Conservation (phyloP, 208 protist genomes). For the Trypanosoma congolense region DNA sequence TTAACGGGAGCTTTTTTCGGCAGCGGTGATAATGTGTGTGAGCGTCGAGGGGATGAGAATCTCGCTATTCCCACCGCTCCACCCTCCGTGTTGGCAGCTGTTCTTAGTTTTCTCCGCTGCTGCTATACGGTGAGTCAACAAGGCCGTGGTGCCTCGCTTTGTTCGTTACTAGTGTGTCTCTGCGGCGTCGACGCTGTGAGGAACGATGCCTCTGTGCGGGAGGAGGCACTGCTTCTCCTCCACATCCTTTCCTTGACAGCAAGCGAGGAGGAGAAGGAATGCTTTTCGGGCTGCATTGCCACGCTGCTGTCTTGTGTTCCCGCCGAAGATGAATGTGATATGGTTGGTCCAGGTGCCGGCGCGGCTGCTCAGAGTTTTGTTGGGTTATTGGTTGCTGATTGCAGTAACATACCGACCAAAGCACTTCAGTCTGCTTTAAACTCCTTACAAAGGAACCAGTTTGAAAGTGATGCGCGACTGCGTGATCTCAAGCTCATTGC, state of each 20-base stretch:
- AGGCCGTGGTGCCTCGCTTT: neutral
- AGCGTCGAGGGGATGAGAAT: neutral
- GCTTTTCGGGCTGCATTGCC: slow-evolving; percentile 2
- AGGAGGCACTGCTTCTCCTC: slow-evolving; percentile 11
- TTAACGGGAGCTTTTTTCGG: slow-evolving; percentile 7
- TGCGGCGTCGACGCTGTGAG: neutral
- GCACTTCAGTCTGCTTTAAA: slow-evolving; percentile 6
- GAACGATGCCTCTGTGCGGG: neutral
- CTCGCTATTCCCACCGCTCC: neutral
- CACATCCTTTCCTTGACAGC: slow-evolving; percentile 3
- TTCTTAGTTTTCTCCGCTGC: slow-evolving; percentile 6
- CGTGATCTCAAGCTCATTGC: slow-evolving; percentile 11
- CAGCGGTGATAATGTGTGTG: neutral
- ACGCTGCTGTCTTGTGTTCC: neutral
- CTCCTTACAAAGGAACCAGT: slow-evolving; percentile 18
- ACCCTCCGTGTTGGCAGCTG: neutral
- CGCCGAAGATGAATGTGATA: neutral
- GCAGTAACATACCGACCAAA: slow-evolving; percentile 1
- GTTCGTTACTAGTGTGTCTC: slow-evolving; percentile 6
- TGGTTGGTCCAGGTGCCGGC: neutral
- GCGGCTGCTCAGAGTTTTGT: neutral
- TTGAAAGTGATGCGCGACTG: slow-evolving; percentile 16
- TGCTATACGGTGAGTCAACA: slow-evolving; percentile 9
- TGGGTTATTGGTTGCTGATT: neutral
- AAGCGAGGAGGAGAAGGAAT: neutral